Conservation (phyloP, 352 stramenopile species). For the Phytophthora quininea region DNA sequence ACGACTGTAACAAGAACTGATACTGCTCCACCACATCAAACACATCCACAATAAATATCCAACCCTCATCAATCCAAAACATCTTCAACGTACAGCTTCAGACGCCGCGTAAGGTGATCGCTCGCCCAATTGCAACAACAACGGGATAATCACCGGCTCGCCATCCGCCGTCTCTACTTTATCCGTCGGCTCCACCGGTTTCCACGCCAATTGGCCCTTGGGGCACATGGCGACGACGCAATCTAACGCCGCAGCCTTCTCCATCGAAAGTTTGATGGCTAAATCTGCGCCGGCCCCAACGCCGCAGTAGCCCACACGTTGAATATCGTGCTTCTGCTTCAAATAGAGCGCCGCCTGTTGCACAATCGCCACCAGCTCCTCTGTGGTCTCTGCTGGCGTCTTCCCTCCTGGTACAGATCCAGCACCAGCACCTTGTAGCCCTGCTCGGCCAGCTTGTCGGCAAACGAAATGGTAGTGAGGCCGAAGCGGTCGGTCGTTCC, state of each 20-base stretch:
- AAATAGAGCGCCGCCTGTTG: constrained; percentile 64
- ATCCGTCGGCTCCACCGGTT: constrained; percentile 10
- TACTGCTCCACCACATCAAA: constrained; percentile 39
- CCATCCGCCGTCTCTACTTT: constrained; percentile 11
- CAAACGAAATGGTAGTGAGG: constrained; percentile 72
- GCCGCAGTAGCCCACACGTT: constrained; percentile 74
- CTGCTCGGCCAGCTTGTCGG: constrained; percentile 87
- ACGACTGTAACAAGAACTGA: constrained; percentile 51
- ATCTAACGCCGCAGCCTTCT: constrained; percentile 47
- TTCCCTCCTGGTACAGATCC: constrained; percentile 45
- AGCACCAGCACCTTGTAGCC: constrained; percentile 88
- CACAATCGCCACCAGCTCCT: constrained; percentile 40
- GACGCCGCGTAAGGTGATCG: constrained; percentile 69
- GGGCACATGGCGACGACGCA: constrained; percentile 79
- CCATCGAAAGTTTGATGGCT: constrained; percentile 66
- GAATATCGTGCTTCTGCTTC: constrained; percentile 72
- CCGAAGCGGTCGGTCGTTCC: constrained; percentile 46
- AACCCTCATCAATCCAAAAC: constrained; percentile 3
- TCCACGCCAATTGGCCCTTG: constrained; percentile 52
- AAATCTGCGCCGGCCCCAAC: constrained; percentile 73
- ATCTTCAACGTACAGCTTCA: constrained; percentile 49
- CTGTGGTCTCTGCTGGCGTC: constrained; percentile 17
- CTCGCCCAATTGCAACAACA: constrained; percentile 71
- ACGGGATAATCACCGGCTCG: constrained; percentile 41
- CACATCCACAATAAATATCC: constrained; percentile 1